Conservation (phyloP, 129 eudicot species). For the Artemisia annua region DNA sequence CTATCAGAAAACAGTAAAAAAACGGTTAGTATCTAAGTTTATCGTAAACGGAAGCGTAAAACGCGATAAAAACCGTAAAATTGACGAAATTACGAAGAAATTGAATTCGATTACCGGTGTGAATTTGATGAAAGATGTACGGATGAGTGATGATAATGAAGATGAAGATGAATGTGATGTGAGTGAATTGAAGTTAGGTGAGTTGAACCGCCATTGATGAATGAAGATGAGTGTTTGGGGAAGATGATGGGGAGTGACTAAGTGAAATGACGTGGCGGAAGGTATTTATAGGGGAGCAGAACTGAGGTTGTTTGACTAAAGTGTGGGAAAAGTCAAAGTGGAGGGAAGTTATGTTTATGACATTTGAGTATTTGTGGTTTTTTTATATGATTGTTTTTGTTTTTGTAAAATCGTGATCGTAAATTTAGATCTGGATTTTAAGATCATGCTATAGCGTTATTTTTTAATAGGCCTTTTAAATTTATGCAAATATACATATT, state of each 20-base stretch:
- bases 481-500: too few species aligned
- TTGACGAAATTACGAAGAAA: slow-evolving; percentile 19
- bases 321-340: too few species aligned
- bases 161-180: neutral
- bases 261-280: neutral
- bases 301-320: neutral
- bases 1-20: too few species aligned
- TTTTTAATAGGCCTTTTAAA: too few species aligned
- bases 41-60: neutral
- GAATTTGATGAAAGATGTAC: slow-evolving; percentile 9
- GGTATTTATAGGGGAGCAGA: slow-evolving; percentile 6
- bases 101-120: slow-evolving; percentile 29
- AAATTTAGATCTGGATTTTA: too few species aligned
- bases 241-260: slow-evolving; percentile 22
- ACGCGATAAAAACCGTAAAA: slow-evolving; percentile 1
- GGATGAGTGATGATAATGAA: slow-evolving; percentile 18
- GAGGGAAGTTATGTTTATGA: too few species aligned
- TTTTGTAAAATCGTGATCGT: too few species aligned
- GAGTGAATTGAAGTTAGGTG: neutral
- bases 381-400: too few species aligned
- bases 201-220: slow-evolving; percentile 36
- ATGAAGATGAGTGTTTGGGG: slow-evolving; percentile 14
- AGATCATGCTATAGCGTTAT: too few species aligned
- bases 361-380: too few species aligned
- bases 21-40: slow-evolving; percentile 9